phyloP scores from a whole-genome alignment of 176 grass and related monocot species.

The Puccinellia tenuiflora region DNA sequence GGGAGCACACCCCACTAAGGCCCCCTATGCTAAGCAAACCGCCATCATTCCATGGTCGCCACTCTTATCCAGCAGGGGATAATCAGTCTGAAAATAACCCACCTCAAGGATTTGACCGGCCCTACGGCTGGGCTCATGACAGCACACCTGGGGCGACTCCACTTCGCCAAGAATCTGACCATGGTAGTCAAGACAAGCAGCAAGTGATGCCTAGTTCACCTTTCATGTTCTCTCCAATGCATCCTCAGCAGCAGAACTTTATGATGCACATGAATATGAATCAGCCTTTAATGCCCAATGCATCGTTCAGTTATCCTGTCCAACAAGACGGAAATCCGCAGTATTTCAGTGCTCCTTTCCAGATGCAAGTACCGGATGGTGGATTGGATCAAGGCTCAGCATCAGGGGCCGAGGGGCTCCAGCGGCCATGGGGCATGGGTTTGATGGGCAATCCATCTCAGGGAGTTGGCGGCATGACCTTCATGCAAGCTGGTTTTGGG shows the following conservation, averaged over 20 bases:
- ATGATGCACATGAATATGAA: constrained; percentile 75
- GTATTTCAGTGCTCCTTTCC: constrained; percentile 56
- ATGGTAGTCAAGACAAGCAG: constrained; percentile 50
- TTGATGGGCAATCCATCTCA: constrained; percentile 54
- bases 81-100: constrained; percentile 40
- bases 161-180: constrained; percentile 47
- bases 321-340: constrained; percentile 61
- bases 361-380: constrained; percentile 49
- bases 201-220: constrained; percentile 43
- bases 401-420: constrained; percentile 34
- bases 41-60: constrained; percentile 44
- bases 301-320: constrained; percentile 49
- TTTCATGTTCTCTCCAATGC: constrained; percentile 59
- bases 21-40: constrained; percentile 33
- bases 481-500: constrained; percentile 56
- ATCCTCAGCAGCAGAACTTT: constrained; percentile 59
- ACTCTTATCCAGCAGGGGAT: constrained; percentile 46
- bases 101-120: constrained; percentile 47
- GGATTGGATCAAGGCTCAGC: constrained; percentile 54
- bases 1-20: constrained; percentile 57
- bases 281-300: constrained; percentile 35
- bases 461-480: constrained; percentile 45
- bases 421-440: constrained; percentile 61
- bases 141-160: constrained; percentile 35
- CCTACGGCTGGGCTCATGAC: constrained; percentile 42